These are phyloP conservation scores for Claviceps pazoutovae DNA, from an alignment of 2,329 filamentous ascomycete genomes.

Conservation along the genomic window DNA sequence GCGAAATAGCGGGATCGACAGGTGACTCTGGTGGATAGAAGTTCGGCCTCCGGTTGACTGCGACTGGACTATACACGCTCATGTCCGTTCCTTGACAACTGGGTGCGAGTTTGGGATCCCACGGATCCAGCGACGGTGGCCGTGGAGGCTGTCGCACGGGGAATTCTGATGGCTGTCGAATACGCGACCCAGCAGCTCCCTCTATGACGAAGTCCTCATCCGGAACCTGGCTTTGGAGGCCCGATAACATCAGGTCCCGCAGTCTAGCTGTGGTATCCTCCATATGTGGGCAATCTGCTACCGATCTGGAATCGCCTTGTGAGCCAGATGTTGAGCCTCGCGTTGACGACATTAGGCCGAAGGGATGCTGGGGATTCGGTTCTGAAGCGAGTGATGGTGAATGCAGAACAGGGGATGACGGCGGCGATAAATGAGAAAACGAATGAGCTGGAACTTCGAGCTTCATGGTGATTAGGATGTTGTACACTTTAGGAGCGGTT, in stretches of 20 bases:
- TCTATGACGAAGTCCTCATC: background rate
- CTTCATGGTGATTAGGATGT: constrained; percentile 40
- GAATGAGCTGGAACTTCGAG: constrained; percentile 22
- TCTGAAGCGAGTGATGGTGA: constrained; percentile 6
- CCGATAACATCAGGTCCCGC: constrained; percentile 11
- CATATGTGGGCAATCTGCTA: constrained; percentile 7
- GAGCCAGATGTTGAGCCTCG: constrained; percentile 4
- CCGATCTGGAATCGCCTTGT: constrained; percentile 1
- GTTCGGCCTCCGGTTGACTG: constrained; percentile 11
- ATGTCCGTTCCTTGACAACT: constrained; percentile 10
- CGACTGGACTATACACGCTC: constrained; percentile 7
- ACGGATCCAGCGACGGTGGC: constrained; percentile 30
- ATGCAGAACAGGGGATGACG: constrained; percentile 10
- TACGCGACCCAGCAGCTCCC: background rate
- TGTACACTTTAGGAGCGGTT: constrained; percentile 32
- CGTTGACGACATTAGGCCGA: background rate
- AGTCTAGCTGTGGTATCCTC: constrained; percentile 18
- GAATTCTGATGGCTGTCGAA: constrained; percentile 6
- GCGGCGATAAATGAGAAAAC: constrained; percentile 15
- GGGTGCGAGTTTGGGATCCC: constrained; percentile 21
- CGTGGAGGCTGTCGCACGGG: constrained; percentile 15
- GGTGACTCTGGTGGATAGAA: constrained; percentile 7
- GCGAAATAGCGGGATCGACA: constrained; percentile 8
- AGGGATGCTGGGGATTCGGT: background rate
- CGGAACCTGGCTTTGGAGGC: background rate